Evolutionary conservation across 345 rosid species (phyloP).

Genomic region (Lepidium sativum): DNA sequence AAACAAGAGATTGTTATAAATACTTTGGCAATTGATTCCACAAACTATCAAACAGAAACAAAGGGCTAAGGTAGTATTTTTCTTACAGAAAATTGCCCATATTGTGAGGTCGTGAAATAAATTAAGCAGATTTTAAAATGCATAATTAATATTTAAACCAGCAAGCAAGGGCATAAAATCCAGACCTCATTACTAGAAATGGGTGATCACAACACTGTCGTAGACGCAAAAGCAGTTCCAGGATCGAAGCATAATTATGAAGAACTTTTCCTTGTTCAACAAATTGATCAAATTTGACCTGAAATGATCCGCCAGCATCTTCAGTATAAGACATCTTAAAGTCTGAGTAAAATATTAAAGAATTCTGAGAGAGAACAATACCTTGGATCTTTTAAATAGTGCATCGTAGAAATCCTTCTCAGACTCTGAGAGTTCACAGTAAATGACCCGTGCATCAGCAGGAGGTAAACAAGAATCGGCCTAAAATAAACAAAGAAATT

Average conservation of each 20-base stretch:
- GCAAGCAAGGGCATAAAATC: constrained; percentile 32
- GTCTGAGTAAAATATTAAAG: background rate
- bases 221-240: constrained; percentile 95
- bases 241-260: constrained; percentile 95
- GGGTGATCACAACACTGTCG: constrained; percentile 99
- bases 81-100: background rate
- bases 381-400: constrained; percentile 92
- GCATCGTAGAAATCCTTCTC: constrained; percentile 96
- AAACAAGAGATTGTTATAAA: constrained; percentile 2
- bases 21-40: background rate
- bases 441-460: constrained; percentile 64
- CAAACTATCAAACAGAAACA: background rate
- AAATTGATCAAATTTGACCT: constrained; percentile 96
- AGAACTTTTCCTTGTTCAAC: constrained; percentile 96
- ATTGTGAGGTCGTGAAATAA: background rate
- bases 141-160: background rate
- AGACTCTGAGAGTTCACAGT: constrained; percentile 80
- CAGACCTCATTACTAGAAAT: constrained; percentile 97
- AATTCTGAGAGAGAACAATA: constrained; percentile 21
- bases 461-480: constrained; percentile 94
- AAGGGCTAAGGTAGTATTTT: background rate
- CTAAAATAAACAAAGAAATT: constrained; percentile 34
- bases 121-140: background rate
- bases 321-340: constrained; percentile 18
- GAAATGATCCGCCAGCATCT: constrained; percentile 27